These are phyloP conservation scores for Diddensiella transvaalensis DNA, from an alignment of 805 yeast genomes.

Conservation along the genomic window DNA sequence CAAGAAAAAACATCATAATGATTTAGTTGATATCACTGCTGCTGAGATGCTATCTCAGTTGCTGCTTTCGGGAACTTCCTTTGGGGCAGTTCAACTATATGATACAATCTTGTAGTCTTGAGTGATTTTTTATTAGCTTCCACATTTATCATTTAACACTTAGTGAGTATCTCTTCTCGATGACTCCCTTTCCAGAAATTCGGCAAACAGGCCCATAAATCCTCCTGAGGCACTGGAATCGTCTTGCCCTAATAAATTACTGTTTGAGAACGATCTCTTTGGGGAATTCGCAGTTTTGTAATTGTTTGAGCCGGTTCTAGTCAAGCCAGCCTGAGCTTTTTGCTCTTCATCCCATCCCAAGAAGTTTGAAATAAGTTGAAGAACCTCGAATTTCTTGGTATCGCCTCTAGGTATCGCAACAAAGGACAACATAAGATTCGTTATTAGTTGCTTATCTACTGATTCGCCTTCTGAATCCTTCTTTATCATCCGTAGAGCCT, in stretches of 20 bases:
- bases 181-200: slow-evolving; percentile 33
- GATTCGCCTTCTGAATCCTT: slow-evolving; percentile 69
- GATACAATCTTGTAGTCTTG: no score
- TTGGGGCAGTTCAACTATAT: no score
- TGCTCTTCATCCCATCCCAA: slow-evolving; percentile 79
- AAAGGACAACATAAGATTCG: slow-evolving; percentile 82
- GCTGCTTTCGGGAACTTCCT: no score
- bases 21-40: no score
- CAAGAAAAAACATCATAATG: no score
- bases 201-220: slow-evolving; percentile 38
- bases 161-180: slow-evolving; percentile 1
- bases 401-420: slow-evolving; percentile 88
- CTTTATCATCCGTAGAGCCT: slow-evolving; percentile 80
- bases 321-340: slow-evolving; percentile 33
- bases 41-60: no score
- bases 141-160: no score
- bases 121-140: no score
- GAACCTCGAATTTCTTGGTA: slow-evolving; percentile 88
- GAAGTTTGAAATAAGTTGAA: slow-evolving; percentile 75
- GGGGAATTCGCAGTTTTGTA: slow-evolving; percentile 15
- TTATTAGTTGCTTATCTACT: slow-evolving; percentile 83
- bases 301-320: slow-evolving; percentile 16
- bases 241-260: slow-evolving; percentile 6
- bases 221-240: slow-evolving; percentile 26
- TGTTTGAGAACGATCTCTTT: slow-evolving; percentile 15